Percentiles rank a stretch among this genome's conserved stretches.
phyloP scores from a whole-genome alignment of 2,329 filamentous ascomycete genomes.

The Colletotrichum higginsianum region DNA sequence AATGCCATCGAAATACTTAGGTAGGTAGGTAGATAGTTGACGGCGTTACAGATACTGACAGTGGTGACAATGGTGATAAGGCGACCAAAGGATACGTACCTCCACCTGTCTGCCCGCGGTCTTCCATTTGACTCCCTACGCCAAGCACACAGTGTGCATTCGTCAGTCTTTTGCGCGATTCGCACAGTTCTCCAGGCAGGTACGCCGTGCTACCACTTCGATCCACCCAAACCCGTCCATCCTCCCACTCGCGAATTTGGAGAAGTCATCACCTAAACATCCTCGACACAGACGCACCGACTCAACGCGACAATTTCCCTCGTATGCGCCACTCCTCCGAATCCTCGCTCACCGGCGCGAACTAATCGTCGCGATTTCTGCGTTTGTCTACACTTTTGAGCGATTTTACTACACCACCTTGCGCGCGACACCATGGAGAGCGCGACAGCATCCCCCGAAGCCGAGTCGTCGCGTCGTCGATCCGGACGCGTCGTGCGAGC shows the following conservation, averaged over 20 bases:
- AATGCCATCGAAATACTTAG: neutral
- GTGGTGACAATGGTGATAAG: neutral
- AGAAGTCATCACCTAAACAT: conserved; percentile 36
- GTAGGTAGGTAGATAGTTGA: neutral
- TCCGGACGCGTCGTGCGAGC: conserved; percentile 77
- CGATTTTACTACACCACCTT: neutral
- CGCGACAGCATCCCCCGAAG: conserved; percentile 67
- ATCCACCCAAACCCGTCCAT: conserved; percentile 22
- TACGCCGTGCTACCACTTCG: neutral
- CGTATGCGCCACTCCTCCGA: conserved; percentile 35
- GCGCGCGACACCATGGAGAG: conserved; percentile 61
- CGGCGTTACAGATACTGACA: neutral
- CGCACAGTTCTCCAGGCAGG: conserved; percentile 22
- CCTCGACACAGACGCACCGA: conserved; percentile 28
- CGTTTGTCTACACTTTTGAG: conserved; percentile 4
- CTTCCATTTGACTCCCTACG: neutral
- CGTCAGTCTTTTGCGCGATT: neutral
- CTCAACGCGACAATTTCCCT: conserved; percentile 36
- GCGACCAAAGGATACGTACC: neutral
- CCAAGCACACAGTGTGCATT: conserved; percentile 11
- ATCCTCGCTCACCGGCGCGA: conserved; percentile 40
- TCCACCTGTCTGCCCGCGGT: neutral
- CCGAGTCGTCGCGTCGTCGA: conserved; percentile 71
- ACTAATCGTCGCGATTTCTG: conserved; percentile 35
- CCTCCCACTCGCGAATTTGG: conserved; percentile 35